These are phyloP conservation scores for Tolypocladium pustulatum DNA, from an alignment of 2,329 filamentous ascomycete genomes.

Conservation along the genomic window DNA sequence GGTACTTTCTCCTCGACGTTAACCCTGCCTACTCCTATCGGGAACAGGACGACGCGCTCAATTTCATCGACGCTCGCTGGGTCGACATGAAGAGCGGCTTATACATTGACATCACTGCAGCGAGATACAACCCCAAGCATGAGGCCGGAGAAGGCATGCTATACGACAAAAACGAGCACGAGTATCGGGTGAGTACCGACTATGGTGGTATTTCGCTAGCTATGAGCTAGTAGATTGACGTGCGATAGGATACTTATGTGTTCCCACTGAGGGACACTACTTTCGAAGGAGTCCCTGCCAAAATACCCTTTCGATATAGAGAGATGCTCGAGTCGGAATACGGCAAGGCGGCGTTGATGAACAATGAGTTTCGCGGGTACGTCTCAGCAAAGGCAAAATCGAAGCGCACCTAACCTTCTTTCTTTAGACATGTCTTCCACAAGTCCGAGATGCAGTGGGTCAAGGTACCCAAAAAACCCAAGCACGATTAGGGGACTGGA, in stretches of 20 bases:
- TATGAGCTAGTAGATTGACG: neutral
- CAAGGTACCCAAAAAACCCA: neutral
- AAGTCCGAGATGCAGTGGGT: conserved; percentile 24
- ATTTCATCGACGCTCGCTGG: conserved; percentile 39
- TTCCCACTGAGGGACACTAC: conserved; percentile 59
- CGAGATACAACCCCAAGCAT: conserved; percentile 36
- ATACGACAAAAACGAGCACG: conserved; percentile 39
- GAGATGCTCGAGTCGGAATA: conserved; percentile 51
- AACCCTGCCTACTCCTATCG: conserved; percentile 31
- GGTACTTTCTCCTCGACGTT: conserved; percentile 37
- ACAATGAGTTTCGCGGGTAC: conserved; percentile 42
- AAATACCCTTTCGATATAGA: conserved; percentile 54
- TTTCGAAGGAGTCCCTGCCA: conserved; percentile 56
- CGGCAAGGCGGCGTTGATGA: conserved; percentile 35
- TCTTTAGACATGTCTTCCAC: conserved; percentile 29
- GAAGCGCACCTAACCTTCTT: neutral
- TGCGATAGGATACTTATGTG: conserved; percentile 41
- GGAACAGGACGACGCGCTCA: conserved; percentile 24
- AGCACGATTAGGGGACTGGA: neutral
- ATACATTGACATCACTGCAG: conserved; percentile 41
- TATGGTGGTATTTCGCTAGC: neutral
- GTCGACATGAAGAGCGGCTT: conserved; percentile 34
- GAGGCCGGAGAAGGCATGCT: conserved; percentile 32
- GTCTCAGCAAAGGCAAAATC: conserved; percentile 11
- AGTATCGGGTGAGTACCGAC: conserved; percentile 28